A percentile compares a stretch with the other conserved stretches of the same genome.
phyloP scores from a whole-genome alignment of 495 filamentous ascomycete species.

The Staphylotrichum longicolle region DNA sequence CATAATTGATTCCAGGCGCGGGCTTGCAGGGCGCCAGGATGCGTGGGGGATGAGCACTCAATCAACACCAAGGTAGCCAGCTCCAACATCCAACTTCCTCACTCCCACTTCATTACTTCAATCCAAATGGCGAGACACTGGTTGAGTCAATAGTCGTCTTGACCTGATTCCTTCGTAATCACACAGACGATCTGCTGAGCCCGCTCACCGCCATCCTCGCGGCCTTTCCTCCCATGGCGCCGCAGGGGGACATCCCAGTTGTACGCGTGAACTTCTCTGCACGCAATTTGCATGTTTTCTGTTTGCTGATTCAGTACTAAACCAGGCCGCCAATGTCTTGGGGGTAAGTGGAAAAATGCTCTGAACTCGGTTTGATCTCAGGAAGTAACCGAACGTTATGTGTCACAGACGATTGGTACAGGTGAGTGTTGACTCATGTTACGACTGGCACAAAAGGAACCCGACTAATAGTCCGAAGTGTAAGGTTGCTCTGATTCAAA shows the following conservation, averaged over 20 bases:
- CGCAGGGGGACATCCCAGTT: constrained; percentile 44
- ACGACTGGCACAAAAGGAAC: too few relatives aligned
- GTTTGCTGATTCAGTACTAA: constrained; percentile 6
- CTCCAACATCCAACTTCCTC: too few relatives aligned
- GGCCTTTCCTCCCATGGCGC: constrained; percentile 35
- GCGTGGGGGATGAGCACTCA: background rate
- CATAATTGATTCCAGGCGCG: constrained; percentile 4
- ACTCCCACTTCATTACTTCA: background rate
- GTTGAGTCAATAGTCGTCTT: too few relatives aligned
- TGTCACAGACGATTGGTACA: constrained; percentile 44
- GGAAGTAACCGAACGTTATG: background rate
- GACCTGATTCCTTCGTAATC: too few relatives aligned
- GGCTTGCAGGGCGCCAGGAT: background rate
- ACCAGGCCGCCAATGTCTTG: constrained; percentile 48
- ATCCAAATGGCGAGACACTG: too few relatives aligned
- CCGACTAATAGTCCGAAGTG: constrained; percentile 15
- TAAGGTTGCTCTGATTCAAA: constrained; percentile 4
- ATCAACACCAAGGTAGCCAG: too few relatives aligned
- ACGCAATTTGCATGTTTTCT: too few relatives aligned
- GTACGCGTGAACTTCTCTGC: constrained; percentile 23
- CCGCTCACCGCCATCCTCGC: too few relatives aligned
- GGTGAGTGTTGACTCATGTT: constrained; percentile 25
- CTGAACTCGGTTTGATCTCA: background rate
- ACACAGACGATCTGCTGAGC: too few relatives aligned
- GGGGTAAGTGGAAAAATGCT: constrained; percentile 37